Evolutionary conservation across 371 early-diverging fungal genomes (phyloP).

Genomic region (Mortierella sp.): DNA sequence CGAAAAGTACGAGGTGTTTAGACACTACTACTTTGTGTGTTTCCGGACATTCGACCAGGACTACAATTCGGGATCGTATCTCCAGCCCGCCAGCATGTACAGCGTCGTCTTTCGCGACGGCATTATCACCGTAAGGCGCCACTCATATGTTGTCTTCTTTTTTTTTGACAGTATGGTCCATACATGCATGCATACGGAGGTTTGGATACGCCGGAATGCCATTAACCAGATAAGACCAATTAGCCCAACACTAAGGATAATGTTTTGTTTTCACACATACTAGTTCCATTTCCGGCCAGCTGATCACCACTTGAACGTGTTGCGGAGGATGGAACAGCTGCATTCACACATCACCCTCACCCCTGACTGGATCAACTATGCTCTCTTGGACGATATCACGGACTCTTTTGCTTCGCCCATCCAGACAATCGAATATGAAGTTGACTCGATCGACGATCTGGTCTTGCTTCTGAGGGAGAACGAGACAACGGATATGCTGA

Average conservation of each 20-base stretch:
- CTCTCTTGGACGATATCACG: slow-evolving; percentile 87
- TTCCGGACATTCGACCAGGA: slow-evolving; percentile 84
- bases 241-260: not conserved
- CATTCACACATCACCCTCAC: slow-evolving; percentile 45
- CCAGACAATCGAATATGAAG: slow-evolving; percentile 85
- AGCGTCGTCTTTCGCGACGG: slow-evolving; percentile 86
- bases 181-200: too few species aligned
- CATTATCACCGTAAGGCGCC: slow-evolving; percentile 82
- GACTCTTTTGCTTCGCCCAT: slow-evolving; percentile 88
- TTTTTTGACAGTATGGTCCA: too few species aligned
- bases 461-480: slow-evolving; percentile 91
- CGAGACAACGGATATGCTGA: slow-evolving; percentile 90
- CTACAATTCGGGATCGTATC: slow-evolving; percentile 71
- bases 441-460: slow-evolving; percentile 91
- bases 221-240: too few species aligned
- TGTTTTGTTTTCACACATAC: not conserved
- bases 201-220: too few species aligned
- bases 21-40: slow-evolving; percentile 92
- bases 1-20: slow-evolving; percentile 95
- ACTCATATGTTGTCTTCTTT: too few species aligned
- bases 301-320: slow-evolving; percentile 81
- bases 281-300: slow-evolving; percentile 80
- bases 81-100: slow-evolving; percentile 86
- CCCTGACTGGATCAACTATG: slow-evolving; percentile 92
- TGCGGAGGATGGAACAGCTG: slow-evolving; percentile 78